Base-by-base conservation (phyloP, 257 asterid species). In the Plantago elongata region DNA sequence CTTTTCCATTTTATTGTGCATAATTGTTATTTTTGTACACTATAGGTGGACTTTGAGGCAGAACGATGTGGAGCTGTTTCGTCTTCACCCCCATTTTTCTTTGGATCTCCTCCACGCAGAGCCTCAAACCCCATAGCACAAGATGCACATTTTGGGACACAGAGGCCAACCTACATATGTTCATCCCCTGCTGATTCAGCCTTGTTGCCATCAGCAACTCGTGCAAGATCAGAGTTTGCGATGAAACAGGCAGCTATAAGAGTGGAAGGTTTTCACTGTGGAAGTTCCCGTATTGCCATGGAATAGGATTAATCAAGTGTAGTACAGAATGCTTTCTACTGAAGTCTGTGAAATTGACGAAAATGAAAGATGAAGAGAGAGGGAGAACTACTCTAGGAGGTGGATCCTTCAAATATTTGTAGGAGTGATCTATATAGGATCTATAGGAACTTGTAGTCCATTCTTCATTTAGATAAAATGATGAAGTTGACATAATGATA, bases 81-180 rank as follows among this genome's bases (percentile, higher is more conserved):
- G 50, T 73, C 74, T 13, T 77, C 84, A 0, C 81, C 84, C 45
- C 84, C 80, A 0, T 76, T 71, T 49, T 61, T 70, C 51, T 55
- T 60, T 12, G 83, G 83, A 13, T 66, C 88, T 42, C 84, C 84
- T 45, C 84, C 84, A 51, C 47, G 81, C 69, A 66, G 84, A 61
- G 64, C 73, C 27, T 18, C 64, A 38, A 74, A 79, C 61, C 88
- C 88, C 48, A 7, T 79, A 5, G 69, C 69, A n/a, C 79, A 64
- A 18, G 88, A 82, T 56, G 72, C 65, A 52, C 61, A 64, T 67
- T 82, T 82, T 30, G 57, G 81, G 57, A 67, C 27, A 22, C 62
- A 63, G 10, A 66, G 52, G 16, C 65, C 61, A 14, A 42, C 48
- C n/a, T 45, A 17, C 51, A 42, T 47, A 15, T 9, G 55, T 13